phyloP scores from a whole-genome alignment of 192 early-diverging fungal genomes.

The Coemansia sp. region DNA sequence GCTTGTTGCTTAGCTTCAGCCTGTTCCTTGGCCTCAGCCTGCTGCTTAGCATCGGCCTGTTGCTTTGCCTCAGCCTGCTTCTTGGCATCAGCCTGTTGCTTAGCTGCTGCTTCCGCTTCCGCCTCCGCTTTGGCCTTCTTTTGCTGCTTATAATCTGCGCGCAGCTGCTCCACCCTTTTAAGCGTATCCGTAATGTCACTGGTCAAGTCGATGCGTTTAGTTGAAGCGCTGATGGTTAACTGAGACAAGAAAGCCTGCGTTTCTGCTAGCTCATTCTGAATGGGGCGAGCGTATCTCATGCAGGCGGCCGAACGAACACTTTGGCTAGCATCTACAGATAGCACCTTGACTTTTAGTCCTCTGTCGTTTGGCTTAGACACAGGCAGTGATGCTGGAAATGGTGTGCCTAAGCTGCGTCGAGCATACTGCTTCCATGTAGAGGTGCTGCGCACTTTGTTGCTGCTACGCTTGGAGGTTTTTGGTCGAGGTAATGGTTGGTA shows the following conservation, averaged over 20 bases:
- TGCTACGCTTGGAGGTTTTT: no score
- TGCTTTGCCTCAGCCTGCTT: slow-evolving; percentile 7
- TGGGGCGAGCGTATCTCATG: slow-evolving; percentile 16
- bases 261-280: slow-evolving; percentile 34
- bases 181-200: slow-evolving; percentile 13
- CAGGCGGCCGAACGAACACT: slow-evolving; percentile 18
- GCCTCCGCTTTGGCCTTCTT: slow-evolving; percentile 10
- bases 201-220: no score
- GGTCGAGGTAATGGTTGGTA: no score
- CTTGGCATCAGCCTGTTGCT: not conserved
- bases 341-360: no score
- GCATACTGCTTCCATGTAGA: slow-evolving; percentile 7
- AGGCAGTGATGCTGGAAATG: slow-evolving; percentile 13
- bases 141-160: slow-evolving; percentile 22
- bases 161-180: slow-evolving; percentile 24
- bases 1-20: no score
- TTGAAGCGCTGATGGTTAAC: slow-evolving; percentile 2
- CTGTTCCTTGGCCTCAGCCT: slow-evolving; percentile 12
- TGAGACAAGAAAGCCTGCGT: slow-evolving; percentile 19
- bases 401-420: slow-evolving; percentile 17
- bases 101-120: not conserved
- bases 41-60: not conserved
- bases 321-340: not conserved
- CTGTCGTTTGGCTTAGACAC: not conserved
- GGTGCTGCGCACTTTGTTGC: not conserved